Evolutionary conservation across 495 filamentous ascomycete genomes (phyloP).

Genomic region (Aspergillus hancockii): DNA sequence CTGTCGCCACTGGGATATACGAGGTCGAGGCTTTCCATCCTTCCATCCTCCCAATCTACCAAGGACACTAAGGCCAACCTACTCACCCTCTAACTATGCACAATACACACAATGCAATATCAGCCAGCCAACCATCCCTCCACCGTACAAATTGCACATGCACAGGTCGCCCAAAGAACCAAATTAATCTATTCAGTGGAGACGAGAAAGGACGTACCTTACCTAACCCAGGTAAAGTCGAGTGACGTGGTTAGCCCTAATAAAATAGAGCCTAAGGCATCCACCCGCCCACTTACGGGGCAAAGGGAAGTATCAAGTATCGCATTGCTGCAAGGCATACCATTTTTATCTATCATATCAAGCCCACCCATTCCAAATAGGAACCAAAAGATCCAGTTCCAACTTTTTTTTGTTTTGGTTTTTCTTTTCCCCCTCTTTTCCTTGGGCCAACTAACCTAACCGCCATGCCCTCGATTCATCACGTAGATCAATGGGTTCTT

Average conservation of each 20-base stretch:
- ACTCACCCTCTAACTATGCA: background rate
- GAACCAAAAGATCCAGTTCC: background rate
- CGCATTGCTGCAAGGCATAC: background rate
- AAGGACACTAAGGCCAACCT: background rate
- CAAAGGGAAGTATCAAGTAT: background rate
- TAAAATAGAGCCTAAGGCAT: background rate
- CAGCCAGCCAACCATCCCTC: too few species aligned
- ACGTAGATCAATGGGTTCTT: background rate
- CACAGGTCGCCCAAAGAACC: background rate
- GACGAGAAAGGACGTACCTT: too few species aligned
- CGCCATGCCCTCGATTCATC: background rate
- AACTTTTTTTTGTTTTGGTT: background rate
- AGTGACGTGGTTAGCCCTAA: background rate
- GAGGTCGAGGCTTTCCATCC: background rate
- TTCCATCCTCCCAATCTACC: background rate
- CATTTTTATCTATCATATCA: slow-evolving; percentile 1
- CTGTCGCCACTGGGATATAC: background rate
- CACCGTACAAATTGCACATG: too few species aligned
- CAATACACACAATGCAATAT: too few species aligned
- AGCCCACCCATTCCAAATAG: background rate
- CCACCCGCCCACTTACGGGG: background rate
- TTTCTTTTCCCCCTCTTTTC: background rate
- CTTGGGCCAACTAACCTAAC: background rate
- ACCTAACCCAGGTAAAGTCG: background rate
- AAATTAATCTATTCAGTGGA: background rate